A percentile compares a stretch with the other conserved stretches of the same genome.
phyloP scores from a whole-genome alignment of 2,329 filamentous ascomycete genomes.

The Penicillium sp. region DNA sequence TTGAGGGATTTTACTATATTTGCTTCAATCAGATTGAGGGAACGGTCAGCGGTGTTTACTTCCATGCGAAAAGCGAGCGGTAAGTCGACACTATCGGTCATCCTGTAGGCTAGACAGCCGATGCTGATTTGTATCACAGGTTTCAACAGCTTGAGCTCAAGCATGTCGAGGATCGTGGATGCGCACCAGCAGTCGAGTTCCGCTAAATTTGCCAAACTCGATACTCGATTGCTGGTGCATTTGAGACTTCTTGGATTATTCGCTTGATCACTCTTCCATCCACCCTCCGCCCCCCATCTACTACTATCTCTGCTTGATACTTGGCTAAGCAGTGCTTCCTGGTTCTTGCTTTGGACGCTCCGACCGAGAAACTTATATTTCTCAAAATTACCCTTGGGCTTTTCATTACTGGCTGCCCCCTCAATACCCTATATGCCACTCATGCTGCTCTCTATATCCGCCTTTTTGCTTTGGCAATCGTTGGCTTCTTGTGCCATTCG shows the following conservation, averaged over 20 bases:
- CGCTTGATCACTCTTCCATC: not conserved
- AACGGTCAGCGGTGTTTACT: constrained; percentile 90
- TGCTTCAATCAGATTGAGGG: constrained; percentile 94
- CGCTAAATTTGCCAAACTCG: constrained; percentile 54
- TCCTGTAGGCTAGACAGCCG: not conserved
- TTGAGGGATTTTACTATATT: constrained; percentile 99
- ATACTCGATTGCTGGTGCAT: constrained; percentile 18
- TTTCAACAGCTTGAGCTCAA: constrained; percentile 92
- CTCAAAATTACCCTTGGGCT: not conserved
- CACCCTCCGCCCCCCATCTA: not conserved
- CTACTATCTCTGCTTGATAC: not conserved
- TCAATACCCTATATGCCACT: not conserved
- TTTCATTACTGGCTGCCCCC: not conserved
- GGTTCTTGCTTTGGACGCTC: not conserved
- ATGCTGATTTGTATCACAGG: constrained; percentile 48
- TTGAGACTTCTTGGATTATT: not conserved
- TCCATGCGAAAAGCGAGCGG: constrained; percentile 97
- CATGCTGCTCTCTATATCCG: not conserved
- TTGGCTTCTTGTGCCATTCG: not conserved
- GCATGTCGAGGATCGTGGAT: constrained; percentile 82
- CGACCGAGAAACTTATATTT: not conserved
- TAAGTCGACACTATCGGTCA: constrained; percentile 53
- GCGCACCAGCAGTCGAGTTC: constrained; percentile 86
- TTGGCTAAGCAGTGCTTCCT: constrained; percentile 13
- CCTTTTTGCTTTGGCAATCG: not conserved